Evolutionary conservation across 352 stramenopile genomes (phyloP).

Genomic region (Pythium guiyangense): DNA sequence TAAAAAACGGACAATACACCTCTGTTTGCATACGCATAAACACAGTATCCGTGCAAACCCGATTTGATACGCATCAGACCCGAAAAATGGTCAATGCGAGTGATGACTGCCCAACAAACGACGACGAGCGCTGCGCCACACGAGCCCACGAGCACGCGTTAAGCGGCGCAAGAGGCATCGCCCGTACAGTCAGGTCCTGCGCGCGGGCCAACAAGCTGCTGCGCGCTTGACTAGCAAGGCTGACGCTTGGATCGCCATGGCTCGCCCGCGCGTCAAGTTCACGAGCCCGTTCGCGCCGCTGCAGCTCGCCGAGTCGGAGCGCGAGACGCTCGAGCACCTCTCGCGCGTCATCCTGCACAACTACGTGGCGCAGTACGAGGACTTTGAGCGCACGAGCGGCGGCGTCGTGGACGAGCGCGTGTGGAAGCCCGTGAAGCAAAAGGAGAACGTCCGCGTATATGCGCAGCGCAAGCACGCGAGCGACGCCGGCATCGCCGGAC

Average conservation of each 20-base stretch:
- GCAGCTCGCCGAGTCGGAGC: conserved; percentile 20
- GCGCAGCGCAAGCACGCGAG: too few relatives aligned
- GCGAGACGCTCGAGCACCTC: conserved; percentile 20
- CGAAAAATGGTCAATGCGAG: too few relatives aligned
- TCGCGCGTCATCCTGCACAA: conserved; percentile 20
- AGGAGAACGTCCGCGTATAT: too few relatives aligned
- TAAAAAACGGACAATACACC: too few relatives aligned
- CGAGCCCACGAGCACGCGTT: neutral
- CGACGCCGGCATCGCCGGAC: too few relatives aligned
- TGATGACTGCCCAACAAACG: neutral
- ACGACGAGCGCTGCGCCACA: neutral
- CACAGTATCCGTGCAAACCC: too few relatives aligned
- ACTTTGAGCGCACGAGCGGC: conserved; percentile 13
- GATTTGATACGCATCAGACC: too few relatives aligned
- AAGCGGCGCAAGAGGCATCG: neutral
- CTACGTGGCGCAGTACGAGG: conserved; percentile 25
- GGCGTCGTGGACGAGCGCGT: conserved; percentile 21
- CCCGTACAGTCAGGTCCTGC: neutral
- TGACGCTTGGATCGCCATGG: neutral
- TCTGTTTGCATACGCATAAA: too few relatives aligned
- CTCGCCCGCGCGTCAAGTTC: conserved; percentile 4
- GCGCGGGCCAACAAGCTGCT: neutral
- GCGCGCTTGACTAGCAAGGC: neutral
- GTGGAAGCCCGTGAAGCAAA: too few relatives aligned
- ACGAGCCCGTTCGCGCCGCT: conserved; percentile 27